These are phyloP conservation scores for Funneliformis mosseae DNA, from an alignment of 192 early-diverging fungal species.

Conservation along the genomic window DNA sequence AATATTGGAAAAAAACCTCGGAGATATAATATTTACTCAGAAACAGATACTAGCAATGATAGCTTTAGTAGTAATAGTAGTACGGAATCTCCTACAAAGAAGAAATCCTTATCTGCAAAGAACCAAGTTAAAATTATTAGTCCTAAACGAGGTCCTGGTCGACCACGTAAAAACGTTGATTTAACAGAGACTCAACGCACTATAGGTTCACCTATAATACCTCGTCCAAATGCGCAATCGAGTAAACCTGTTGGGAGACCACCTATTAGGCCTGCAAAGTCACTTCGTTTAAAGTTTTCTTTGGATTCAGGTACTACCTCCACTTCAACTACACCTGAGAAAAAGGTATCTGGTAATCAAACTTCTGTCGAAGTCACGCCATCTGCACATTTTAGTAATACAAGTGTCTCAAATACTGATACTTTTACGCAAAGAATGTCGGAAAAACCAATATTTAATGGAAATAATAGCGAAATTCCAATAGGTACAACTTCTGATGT, in stretches of 20 bases:
- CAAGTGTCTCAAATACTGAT: no score
- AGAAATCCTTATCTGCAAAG: neutral
- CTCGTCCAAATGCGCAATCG: neutral
- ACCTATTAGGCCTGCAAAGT: neutral
- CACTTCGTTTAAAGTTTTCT: neutral
- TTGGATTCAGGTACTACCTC: neutral
- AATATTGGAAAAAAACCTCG: neutral
- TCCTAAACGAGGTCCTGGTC: conserved; percentile 38
- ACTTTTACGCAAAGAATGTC: no score
- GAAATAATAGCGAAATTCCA: neutral
- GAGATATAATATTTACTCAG: neutral
- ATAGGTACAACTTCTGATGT: neutral
- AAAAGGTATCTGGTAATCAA: no score
- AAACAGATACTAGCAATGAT: neutral
- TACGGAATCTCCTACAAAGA: neutral
- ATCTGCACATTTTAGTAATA: no score
- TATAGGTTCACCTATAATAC: neutral
- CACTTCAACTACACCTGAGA: no score
- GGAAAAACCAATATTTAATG: neutral
- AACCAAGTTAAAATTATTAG: neutral
- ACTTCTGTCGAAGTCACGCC: no score
- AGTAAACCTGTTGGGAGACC: neutral
- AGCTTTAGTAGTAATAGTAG: neutral
- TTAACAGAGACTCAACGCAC: neutral
- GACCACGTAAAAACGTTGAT: conserved; percentile 36